Percentiles rank a stretch among this genome's conserved stretches.
phyloP scores from a whole-genome alignment of 192 early-diverging fungal genomes.

The Rhizoclosmatium globosum region DNA sequence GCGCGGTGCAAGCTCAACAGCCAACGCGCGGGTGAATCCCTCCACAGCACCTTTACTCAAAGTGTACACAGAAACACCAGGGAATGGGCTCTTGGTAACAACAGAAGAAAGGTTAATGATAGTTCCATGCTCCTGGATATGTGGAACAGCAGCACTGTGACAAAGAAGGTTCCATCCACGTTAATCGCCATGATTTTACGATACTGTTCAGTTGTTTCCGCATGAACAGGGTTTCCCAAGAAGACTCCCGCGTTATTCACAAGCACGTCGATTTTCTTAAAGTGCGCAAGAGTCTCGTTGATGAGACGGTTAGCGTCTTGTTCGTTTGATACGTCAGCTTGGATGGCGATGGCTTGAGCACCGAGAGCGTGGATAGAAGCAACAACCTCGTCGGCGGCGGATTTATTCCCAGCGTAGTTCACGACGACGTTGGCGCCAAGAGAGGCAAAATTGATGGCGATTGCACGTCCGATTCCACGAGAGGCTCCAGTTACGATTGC shows the following conservation, averaged over 20 bases:
- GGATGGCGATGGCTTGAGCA: conserved; percentile 48
- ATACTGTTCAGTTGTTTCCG: conserved; percentile 41
- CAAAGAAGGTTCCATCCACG: conserved; percentile 43
- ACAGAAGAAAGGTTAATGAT: no score
- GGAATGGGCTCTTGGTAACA: no score
- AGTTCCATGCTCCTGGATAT: no score
- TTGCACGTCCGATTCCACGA: no score
- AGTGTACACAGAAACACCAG: conserved; percentile 45
- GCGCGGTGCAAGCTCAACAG: conserved; percentile 46
- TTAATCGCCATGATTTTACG: conserved; percentile 41
- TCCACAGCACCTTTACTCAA: conserved; percentile 46
- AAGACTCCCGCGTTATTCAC: conserved; percentile 50
- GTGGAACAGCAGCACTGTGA: no score
- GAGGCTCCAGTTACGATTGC: no score
- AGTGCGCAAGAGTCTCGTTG: no score
- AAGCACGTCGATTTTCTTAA: conserved; percentile 46
- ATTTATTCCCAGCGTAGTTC: conserved; percentile 23
- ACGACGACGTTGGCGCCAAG: conserved; percentile 29
- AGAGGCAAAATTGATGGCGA: conserved; percentile 25
- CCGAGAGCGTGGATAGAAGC: conserved; percentile 21
- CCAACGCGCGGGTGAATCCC: conserved; percentile 42
- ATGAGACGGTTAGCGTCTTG: no score
- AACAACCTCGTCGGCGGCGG: conserved; percentile 14
- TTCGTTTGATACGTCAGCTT: conserved; percentile 47
- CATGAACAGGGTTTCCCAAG: conserved; percentile 30